Base-by-base conservation (phyloP, 129 eudicot species). In the Centrapalus pauciflorus region DNA sequence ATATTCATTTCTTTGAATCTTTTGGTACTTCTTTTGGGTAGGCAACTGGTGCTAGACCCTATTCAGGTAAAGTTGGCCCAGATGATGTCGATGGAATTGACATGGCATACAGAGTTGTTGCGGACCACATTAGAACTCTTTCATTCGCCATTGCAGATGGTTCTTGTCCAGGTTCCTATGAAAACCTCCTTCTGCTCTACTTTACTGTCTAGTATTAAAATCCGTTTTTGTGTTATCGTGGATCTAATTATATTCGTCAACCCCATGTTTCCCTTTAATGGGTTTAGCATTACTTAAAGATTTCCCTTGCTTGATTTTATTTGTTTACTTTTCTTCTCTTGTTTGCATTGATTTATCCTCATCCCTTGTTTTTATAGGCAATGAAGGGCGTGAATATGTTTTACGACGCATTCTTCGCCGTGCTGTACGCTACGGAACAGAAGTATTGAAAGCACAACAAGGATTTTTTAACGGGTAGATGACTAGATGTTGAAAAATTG, bases 141-240 rank as follows among this genome's bases (percentile, higher is more conserved):
- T 94, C 97, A 26, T 82, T 94, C 84, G 99, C 99, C 48, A 89
- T 94, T 57, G 99, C 99, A 41, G 99, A 94, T 72, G 99, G 99
- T 51, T 80, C 99, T 21, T 75, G 92, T 46, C 99, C 99, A 94
- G 99, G 99, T 74, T 74, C 24, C 16, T 64, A 33, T 14, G 9
- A 46, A n/a, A 4, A 16, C 45, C 64, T 48, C 13, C n/a, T n/a
- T 65, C 28, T 48, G 28, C 4, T 48, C 20, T 9, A 61, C 61
- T 9, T 33, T 49, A 17, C 46, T 16, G 64, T 41, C 8, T 72
- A 23, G 25, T 2, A 11, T 45, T 13, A 29, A 25, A 57, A 69
- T 52, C 38, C 17, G 16, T 19, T 40, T 40, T 45, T 46, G 20
- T 17, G 23, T 48, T 48, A 17, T 48, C 7, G 54, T 48, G 54